phyloP scores from a whole-genome alignment of 2,329 filamentous ascomycete genomes.

The Paraconiothyrium sp. region DNA sequence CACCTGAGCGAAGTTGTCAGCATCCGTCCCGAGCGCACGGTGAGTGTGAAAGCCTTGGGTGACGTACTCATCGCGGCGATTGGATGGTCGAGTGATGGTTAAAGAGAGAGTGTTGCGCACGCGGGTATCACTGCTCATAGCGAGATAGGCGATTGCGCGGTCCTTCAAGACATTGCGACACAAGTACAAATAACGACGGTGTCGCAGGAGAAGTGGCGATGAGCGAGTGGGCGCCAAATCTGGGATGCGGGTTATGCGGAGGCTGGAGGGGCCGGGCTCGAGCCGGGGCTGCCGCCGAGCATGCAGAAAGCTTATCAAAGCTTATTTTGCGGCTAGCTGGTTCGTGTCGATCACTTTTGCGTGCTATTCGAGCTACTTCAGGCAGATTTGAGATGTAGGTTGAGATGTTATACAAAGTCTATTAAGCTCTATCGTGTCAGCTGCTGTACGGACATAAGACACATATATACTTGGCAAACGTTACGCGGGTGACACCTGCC shows the following conservation, averaged over 20 bases:
- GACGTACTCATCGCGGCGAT: conserved; percentile 53
- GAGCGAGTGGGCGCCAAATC: conserved; percentile 11
- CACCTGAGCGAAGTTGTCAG: conserved; percentile 38
- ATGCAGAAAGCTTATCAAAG: conserved; percentile 36
- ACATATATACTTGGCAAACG: neutral
- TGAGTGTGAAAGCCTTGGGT: conserved; percentile 19
- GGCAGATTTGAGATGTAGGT: neutral
- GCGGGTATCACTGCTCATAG: conserved; percentile 16
- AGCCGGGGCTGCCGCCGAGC: conserved; percentile 21
- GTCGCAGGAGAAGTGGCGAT: conserved; percentile 6
- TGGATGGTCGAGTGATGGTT: conserved; percentile 23
- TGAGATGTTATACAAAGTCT: neutral
- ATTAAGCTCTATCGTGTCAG: neutral
- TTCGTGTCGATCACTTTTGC: neutral
- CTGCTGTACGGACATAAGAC: neutral
- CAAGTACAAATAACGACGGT: conserved; percentile 1
- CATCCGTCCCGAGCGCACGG: conserved; percentile 4
- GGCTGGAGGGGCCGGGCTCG: conserved; percentile 27
- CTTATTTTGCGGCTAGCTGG: conserved; percentile 27
- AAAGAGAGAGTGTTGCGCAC: conserved; percentile 27
- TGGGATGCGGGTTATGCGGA: conserved; percentile 21
- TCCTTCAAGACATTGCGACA: conserved; percentile 3
- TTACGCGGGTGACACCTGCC: neutral
- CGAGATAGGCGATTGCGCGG: neutral
- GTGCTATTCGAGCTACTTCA: neutral